Conservation (phyloP, 1,139 yeast genomes). For the Saccharomyces hybrid region DNA sequence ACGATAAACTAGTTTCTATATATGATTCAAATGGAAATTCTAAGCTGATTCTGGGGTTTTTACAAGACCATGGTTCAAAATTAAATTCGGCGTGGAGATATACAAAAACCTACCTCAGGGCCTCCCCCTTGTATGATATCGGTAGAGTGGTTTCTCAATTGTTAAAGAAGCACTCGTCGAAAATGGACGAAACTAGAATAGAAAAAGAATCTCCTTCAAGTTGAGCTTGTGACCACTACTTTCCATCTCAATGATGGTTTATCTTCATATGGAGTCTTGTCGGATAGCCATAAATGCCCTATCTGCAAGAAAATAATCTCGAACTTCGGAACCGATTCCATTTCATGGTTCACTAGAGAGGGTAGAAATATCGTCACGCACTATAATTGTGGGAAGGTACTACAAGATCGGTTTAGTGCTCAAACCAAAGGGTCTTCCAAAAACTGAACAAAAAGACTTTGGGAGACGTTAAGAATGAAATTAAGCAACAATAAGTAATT, state of each 20-base stretch:
- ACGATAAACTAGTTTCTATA: slow-evolving; percentile 13
- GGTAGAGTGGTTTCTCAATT: slow-evolving; percentile 13
- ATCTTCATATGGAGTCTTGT: slow-evolving; percentile 15
- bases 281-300: slow-evolving; percentile 22
- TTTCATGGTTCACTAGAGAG: slow-evolving; percentile 17
- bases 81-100: slow-evolving; percentile 14
- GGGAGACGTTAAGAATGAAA: not conserved
- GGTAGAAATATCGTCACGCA: slow-evolving; percentile 5
- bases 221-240: slow-evolving; percentile 20
- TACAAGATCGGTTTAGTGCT: not conserved
- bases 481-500: not conserved
- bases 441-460: not conserved
- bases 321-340: slow-evolving; percentile 17
- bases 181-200: slow-evolving; percentile 16
- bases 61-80: slow-evolving; percentile 23
- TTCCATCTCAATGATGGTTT: slow-evolving; percentile 13
- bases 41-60: slow-evolving; percentile 9
- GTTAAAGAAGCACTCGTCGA: slow-evolving; percentile 13
- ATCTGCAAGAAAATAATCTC: slow-evolving; percentile 23
- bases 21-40: not conserved
- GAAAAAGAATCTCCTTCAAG: slow-evolving; percentile 20
- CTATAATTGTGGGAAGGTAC: slow-evolving; percentile 1
- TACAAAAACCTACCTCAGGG: slow-evolving; percentile 18
- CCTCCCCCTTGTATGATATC: slow-evolving; percentile 15
- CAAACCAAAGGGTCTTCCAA: not conserved